These are phyloP conservation scores for Lipomyces lipofer DNA, from an alignment of 805 yeast genomes.

Conservation along the genomic window DNA sequence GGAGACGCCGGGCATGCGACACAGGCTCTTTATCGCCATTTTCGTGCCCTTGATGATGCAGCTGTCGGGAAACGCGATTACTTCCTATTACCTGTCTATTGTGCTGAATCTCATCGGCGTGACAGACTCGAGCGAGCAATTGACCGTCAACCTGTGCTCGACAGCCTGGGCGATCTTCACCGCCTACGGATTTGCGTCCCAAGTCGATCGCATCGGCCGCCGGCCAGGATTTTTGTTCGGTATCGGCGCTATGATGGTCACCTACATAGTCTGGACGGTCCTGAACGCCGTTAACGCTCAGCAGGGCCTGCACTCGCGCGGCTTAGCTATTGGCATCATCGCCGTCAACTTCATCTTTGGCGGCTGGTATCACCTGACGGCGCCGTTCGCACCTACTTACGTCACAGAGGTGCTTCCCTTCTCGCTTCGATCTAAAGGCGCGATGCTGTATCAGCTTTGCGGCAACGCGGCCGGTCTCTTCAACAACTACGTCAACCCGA, in stretches of 20 bases:
- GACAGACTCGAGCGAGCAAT: slow-evolving; percentile 40
- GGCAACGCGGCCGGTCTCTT: slow-evolving; percentile 32
- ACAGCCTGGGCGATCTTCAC: slow-evolving; percentile 41
- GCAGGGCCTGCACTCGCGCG: slow-evolving; percentile 45
- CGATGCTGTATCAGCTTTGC: slow-evolving; percentile 32
- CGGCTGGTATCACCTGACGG: slow-evolving; percentile 45
- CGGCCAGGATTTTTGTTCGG: slow-evolving; percentile 36
- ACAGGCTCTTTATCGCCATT: slow-evolving; percentile 44
- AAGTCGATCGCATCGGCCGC: slow-evolving; percentile 37
- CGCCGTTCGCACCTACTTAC: slow-evolving; percentile 49
- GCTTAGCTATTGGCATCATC: slow-evolving; percentile 49
- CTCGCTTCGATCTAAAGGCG: slow-evolving; percentile 44
- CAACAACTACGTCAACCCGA: slow-evolving; percentile 42
- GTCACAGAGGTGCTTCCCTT: slow-evolving; percentile 39
- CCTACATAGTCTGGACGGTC: slow-evolving; percentile 48
- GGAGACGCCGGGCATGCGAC: slow-evolving; percentile 44
- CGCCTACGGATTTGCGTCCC: slow-evolving; percentile 39
- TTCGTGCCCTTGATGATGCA: slow-evolving; percentile 46
- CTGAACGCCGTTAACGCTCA: slow-evolving; percentile 51
- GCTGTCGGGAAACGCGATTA: slow-evolving; percentile 54
- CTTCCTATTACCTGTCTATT: slow-evolving; percentile 52
- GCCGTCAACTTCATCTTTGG: slow-evolving; percentile 48
- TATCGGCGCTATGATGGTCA: slow-evolving; percentile 42
- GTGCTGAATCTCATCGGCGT: slow-evolving; percentile 57
- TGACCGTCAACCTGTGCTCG: slow-evolving; percentile 49